Conservation (phyloP, 2,329 filamentous ascomycete genomes). For the Sporothrix pseudoabietina region DNA sequence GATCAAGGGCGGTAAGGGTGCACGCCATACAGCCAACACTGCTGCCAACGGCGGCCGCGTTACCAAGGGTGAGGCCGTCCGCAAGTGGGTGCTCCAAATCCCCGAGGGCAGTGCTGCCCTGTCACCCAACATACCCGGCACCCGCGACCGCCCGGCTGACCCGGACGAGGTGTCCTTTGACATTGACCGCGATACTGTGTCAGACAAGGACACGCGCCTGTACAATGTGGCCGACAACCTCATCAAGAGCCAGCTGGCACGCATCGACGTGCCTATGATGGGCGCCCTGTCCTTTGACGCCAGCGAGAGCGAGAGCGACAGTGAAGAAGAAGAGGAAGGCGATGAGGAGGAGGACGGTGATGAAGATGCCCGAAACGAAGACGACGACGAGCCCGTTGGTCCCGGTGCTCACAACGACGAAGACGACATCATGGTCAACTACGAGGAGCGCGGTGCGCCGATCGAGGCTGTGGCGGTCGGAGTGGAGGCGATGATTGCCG, state of each 20-base stretch:
- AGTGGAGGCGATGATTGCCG: conserved; percentile 6
- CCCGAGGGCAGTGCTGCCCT: conserved; percentile 40
- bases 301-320: conserved; percentile 46
- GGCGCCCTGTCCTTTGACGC: conserved; percentile 50
- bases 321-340: conserved; percentile 40
- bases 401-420: conserved; percentile 38
- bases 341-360: conserved; percentile 38
- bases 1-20: neutral
- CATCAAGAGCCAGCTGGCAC: conserved; percentile 52
- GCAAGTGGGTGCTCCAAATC: conserved; percentile 49
- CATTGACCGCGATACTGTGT: conserved; percentile 45
- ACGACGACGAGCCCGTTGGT: conserved; percentile 35
- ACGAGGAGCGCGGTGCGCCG: conserved; percentile 38
- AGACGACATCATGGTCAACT: conserved; percentile 38
- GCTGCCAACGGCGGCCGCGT: conserved; percentile 29
- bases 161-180: conserved; percentile 47
- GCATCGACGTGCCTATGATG: conserved; percentile 51
- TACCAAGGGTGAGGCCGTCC: conserved; percentile 47
- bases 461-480: conserved; percentile 37
- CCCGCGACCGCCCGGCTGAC: conserved; percentile 41
- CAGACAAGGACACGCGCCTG: conserved; percentile 49
- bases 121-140: conserved; percentile 39
- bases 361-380: conserved; percentile 37
- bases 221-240: conserved; percentile 51
- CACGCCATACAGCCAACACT: neutral